Percentiles rank a stretch among this genome's conserved stretches.
Evolutionary conservation across 2,329 filamentous ascomycete species (phyloP).

Genomic region (Neonectria ditissima): DNA sequence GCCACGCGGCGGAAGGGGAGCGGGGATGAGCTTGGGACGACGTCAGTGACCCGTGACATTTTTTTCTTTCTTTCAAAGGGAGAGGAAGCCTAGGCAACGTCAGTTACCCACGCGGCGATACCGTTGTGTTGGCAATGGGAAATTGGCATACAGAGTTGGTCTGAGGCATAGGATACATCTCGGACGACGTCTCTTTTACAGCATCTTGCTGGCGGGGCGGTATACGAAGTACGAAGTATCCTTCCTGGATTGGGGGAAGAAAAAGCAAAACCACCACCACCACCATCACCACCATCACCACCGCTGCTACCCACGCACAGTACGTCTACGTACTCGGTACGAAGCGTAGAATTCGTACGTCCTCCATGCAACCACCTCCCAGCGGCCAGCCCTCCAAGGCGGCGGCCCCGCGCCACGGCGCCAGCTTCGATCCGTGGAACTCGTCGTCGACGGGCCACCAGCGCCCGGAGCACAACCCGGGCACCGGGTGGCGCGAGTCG

Average conservation of each 20-base stretch:
- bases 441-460: constrained; percentile 83
- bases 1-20: constrained; percentile 26
- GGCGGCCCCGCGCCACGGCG: constrained; percentile 56
- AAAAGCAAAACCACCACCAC: too few relatives aligned
- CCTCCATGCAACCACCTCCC: constrained; percentile 10
- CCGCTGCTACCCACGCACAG: neutral
- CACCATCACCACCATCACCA: constrained; percentile 16
- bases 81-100: neutral
- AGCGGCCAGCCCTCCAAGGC: constrained; percentile 45
- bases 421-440: constrained; percentile 76
- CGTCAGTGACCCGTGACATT: neutral
- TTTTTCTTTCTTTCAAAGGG: neutral
- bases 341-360: neutral
- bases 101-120: neutral
- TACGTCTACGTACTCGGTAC: neutral
- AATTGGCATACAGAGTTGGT: neutral
- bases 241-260: neutral
- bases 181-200: neutral
- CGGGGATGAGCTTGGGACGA: neutral
- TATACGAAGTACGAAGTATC: neutral
- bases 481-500: constrained; percentile 77
- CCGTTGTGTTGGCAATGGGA: neutral
- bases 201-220: neutral
- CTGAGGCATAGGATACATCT: neutral
- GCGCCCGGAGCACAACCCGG: constrained; percentile 74